Evolutionary conservation across 345 rosid genomes (phyloP).

Genomic region (Sisymbrium altissimum): DNA sequence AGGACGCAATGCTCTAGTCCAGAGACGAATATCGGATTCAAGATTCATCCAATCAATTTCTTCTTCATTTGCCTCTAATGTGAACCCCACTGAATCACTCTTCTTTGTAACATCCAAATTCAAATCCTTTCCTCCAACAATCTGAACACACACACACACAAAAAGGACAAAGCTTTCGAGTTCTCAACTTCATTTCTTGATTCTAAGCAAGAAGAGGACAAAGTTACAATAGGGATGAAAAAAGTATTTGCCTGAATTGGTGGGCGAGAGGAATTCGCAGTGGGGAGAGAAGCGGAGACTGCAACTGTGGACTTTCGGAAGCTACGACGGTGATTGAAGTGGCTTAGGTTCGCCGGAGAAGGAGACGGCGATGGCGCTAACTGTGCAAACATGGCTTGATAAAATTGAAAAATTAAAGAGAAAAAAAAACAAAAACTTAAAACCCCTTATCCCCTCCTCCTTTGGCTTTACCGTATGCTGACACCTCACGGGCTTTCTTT

Average conservation of each 20-base stretch:
- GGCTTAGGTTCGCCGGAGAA: constrained; percentile 32
- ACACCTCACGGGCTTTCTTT: background rate
- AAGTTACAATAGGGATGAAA: no score
- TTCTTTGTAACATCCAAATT: constrained; percentile 40
- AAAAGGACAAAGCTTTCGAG: background rate
- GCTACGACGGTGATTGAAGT: constrained; percentile 26
- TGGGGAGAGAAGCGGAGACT: constrained; percentile 38
- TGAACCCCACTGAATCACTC: constrained; percentile 17
- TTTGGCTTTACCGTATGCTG: background rate
- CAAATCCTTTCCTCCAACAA: constrained; percentile 56
- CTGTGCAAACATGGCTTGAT: constrained; percentile 26
- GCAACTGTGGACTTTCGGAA: constrained; percentile 20
- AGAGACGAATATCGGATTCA: constrained; percentile 68
- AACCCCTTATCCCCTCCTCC: constrained; percentile 27
- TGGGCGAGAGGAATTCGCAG: constrained; percentile 48
- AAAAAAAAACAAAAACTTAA: background rate
- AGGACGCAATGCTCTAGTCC: constrained; percentile 74
- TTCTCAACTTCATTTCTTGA: background rate
- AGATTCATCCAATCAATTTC: constrained; percentile 69
- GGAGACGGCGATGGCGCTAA: constrained; percentile 38
- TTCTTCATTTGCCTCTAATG: constrained; percentile 29
- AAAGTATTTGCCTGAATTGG: constrained; percentile 50
- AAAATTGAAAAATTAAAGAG: background rate
- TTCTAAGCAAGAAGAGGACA: background rate
- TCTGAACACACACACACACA: no score